Conservation (phyloP, 345 rosid species). For the Populus deltoides region DNA sequence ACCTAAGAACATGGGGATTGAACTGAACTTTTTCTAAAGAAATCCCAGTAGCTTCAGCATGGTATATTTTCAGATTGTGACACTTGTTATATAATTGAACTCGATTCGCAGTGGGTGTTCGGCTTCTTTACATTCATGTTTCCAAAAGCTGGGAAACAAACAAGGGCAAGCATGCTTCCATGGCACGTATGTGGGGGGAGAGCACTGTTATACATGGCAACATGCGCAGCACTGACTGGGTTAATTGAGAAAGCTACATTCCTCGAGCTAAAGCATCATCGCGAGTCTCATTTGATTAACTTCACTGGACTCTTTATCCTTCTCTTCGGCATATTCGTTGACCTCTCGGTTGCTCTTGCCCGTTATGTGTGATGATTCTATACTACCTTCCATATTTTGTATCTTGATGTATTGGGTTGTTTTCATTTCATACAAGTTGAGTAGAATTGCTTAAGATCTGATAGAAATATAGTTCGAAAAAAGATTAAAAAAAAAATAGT, state of each 20-base stretch:
- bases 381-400: not conserved
- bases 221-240: constrained; percentile 82
- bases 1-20: not conserved
- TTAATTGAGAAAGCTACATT: constrained; percentile 50
- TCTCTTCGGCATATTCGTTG: constrained; percentile 77
- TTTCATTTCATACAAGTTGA: too few species aligned
- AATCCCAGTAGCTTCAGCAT: too few species aligned
- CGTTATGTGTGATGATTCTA: constrained; percentile 44
- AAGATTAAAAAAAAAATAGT: too few species aligned
- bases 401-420: too few species aligned
- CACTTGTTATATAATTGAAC: not conserved
- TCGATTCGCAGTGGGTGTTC: constrained; percentile 55
- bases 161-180: constrained; percentile 44
- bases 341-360: constrained; percentile 65
- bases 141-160: constrained; percentile 9
- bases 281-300: constrained; percentile 65
- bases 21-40: not conserved
- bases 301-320: constrained; percentile 61
- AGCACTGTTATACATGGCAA: constrained; percentile 62
- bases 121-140: constrained; percentile 51
- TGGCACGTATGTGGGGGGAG: constrained; percentile 78
- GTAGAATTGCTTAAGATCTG: too few species aligned
- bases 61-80: not conserved
- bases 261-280: constrained; percentile 11
- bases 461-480: too few species aligned